A percentile compares a stretch with the other conserved stretches of the same genome.
These are phyloP conservation scores for Baorangia bicolor DNA, from an alignment of 768 basidiomycete genomes.

Conservation along the genomic window DNA sequence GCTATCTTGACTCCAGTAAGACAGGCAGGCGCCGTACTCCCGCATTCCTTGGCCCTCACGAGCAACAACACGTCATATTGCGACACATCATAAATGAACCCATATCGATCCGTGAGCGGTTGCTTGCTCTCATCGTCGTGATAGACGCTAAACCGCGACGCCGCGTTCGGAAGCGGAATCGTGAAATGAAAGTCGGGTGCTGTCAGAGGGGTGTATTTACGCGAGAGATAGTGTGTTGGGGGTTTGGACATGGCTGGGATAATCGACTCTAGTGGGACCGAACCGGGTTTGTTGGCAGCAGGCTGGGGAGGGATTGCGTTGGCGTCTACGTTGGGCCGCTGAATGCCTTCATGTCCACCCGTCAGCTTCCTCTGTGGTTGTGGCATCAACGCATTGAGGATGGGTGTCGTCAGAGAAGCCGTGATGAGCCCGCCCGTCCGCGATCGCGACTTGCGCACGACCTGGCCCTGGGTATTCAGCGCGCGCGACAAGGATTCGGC, in stretches of 20 bases:
- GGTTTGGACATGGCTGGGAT: constrained; percentile 79
- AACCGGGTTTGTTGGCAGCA: constrained; percentile 34
- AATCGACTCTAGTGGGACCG: constrained; percentile 77
- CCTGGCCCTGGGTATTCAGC: constrained; percentile 37
- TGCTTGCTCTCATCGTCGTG: constrained; percentile 52
- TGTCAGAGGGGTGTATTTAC: constrained; percentile 70
- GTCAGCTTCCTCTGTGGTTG: constrained; percentile 48
- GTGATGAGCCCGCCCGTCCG: constrained; percentile 38
- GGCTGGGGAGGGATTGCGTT: constrained; percentile 20
- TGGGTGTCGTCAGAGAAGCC: constrained; percentile 50
- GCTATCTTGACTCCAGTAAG: constrained; percentile 87
- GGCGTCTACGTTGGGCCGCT: constrained; percentile 13
- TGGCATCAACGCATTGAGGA: constrained; percentile 58
- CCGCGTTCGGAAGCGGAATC: constrained; percentile 56
- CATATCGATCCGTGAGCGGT: constrained; percentile 81
- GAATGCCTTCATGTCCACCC: constrained; percentile 23
- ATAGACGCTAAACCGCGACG: constrained; percentile 52
- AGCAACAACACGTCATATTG: constrained; percentile 80
- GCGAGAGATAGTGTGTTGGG: constrained; percentile 80
- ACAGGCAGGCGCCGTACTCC: constrained; percentile 78
- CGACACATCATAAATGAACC: constrained; percentile 86
- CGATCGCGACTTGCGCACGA: constrained; percentile 34
- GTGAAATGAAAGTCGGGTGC: constrained; percentile 73
- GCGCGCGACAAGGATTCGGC: constrained; percentile 47
- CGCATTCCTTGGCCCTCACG: constrained; percentile 67